A percentile compares a stretch with the other conserved stretches of the same genome.
Conservation (phyloP, 2,329 filamentous ascomycete species). For the Ilyonectria sp. region DNA sequence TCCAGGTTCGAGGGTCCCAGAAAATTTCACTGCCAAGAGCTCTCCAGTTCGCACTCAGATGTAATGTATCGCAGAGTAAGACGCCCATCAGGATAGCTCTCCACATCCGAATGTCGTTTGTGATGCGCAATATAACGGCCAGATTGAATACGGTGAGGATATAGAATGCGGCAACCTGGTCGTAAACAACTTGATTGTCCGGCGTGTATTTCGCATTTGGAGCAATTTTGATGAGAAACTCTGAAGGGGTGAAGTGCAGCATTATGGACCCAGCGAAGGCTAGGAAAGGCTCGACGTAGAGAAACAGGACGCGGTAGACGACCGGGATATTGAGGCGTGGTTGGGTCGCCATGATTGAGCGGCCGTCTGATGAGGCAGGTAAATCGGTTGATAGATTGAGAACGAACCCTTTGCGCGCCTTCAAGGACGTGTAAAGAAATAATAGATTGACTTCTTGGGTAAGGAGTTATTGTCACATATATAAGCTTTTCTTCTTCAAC, state of each 20-base stretch:
- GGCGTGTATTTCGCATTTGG: slow-evolving; percentile 13
- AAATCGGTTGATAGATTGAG: background rate
- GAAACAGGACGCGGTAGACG: slow-evolving; percentile 32
- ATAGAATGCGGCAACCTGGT: slow-evolving; percentile 38
- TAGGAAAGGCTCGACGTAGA: slow-evolving; percentile 35
- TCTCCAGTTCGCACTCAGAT: slow-evolving; percentile 31
- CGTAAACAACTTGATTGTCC: slow-evolving; percentile 36
- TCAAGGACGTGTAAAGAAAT: no score
- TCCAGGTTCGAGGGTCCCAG: slow-evolving; percentile 28
- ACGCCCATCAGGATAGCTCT: slow-evolving; percentile 25
- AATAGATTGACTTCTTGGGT: no score
- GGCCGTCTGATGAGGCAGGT: background rate
- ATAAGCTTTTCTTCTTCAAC: no score
- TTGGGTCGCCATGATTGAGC: background rate
- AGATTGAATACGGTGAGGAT: slow-evolving; percentile 39
- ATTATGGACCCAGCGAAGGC: slow-evolving; percentile 18
- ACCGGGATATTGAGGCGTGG: slow-evolving; percentile 27
- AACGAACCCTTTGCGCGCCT: no score
- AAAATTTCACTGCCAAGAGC: slow-evolving; percentile 26
- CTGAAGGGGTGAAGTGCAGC: slow-evolving; percentile 21
- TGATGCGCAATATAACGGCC: slow-evolving; percentile 29
- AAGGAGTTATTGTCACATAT: no score
- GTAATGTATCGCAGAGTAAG: slow-evolving; percentile 33
- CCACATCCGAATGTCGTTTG: slow-evolving; percentile 32
- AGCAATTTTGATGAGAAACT: slow-evolving; percentile 36